phyloP scores from a whole-genome alignment of 345 rosid genomes.

The Eucalyptus microcorys region DNA sequence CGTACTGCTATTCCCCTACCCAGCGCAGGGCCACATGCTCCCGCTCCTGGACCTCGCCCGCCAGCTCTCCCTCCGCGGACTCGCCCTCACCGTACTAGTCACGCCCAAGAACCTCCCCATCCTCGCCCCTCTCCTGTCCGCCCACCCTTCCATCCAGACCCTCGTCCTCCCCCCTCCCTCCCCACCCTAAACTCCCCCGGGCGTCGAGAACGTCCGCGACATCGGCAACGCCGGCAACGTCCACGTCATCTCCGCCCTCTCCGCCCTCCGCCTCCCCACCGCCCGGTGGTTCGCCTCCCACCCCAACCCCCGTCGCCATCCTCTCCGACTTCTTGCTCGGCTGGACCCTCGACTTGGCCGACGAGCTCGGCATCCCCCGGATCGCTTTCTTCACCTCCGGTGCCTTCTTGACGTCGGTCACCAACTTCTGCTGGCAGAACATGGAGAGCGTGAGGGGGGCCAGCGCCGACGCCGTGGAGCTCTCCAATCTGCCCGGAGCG shows the following conservation, averaged over 20 bases:
- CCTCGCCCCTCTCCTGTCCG: not conserved
- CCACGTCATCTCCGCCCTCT: constrained; percentile 26
- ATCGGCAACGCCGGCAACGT: constrained; percentile 36
- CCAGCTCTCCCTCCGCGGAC: not conserved
- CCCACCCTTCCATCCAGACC: not conserved
- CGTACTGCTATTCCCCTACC: not conserved
- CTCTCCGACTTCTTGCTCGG: constrained; percentile 72
- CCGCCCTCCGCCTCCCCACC: constrained; percentile 32
- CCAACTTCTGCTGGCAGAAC: constrained; percentile 11
- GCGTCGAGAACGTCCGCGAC: constrained; percentile 48
- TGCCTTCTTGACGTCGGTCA: constrained; percentile 13
- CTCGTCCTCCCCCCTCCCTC: not conserved
- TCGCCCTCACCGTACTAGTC: not conserved
- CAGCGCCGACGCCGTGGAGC: constrained; percentile 4
- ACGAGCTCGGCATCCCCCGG: constrained; percentile 19
- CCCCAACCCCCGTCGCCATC: constrained; percentile 41
- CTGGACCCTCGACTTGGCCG: constrained; percentile 42
- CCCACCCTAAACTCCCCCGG: not conserved
- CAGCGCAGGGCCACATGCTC: not conserved
- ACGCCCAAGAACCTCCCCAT: not conserved
- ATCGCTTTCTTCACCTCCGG: constrained; percentile 33
- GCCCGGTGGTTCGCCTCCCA: constrained; percentile 50
- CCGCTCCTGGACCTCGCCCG: not conserved
- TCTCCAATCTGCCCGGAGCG: constrained; percentile 30
- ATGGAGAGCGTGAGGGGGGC: not conserved